Evolutionary conservation across 2,329 filamentous ascomycete genomes (phyloP).

Genomic region (Verticillium alfalfae): DNA sequence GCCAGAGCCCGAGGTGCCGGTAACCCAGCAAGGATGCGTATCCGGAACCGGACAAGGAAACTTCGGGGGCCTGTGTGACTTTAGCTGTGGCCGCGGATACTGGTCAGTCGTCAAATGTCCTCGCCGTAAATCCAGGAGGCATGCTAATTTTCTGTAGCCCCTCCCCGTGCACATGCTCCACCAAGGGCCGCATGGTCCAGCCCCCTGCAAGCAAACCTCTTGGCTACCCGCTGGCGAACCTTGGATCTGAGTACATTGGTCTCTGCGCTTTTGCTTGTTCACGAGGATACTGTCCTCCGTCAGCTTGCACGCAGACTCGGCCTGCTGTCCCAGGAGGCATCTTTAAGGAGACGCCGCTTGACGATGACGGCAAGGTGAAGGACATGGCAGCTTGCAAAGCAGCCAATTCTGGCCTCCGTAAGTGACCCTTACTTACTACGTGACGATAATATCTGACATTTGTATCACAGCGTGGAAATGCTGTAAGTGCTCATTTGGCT

Average conservation of each 20-base stretch:
- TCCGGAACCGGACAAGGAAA: neutral
- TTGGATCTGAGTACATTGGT: neutral
- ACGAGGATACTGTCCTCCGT: neutral
- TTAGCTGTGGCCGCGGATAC: neutral
- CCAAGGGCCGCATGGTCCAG: neutral
- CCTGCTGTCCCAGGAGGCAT: neutral
- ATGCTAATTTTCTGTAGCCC: neutral
- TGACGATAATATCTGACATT: neutral
- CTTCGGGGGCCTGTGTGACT: constrained; percentile 1
- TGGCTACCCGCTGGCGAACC: neutral
- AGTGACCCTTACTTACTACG: neutral
- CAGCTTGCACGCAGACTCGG: neutral
- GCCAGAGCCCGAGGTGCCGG: neutral
- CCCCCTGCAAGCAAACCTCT: neutral
- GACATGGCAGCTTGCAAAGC: neutral
- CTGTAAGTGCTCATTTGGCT: neutral
- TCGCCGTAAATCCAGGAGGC: neutral
- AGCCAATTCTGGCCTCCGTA: neutral
- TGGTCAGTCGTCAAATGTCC: neutral
- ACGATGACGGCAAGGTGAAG: neutral
- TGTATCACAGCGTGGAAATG: neutral
- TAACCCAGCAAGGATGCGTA: neutral
- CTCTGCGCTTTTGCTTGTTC: constrained; percentile 2
- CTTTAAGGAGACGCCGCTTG: neutral
- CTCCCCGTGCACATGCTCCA: neutral